phyloP scores from a whole-genome alignment of 1,139 yeast genomes.

The Hansenula lynferdii region DNA sequence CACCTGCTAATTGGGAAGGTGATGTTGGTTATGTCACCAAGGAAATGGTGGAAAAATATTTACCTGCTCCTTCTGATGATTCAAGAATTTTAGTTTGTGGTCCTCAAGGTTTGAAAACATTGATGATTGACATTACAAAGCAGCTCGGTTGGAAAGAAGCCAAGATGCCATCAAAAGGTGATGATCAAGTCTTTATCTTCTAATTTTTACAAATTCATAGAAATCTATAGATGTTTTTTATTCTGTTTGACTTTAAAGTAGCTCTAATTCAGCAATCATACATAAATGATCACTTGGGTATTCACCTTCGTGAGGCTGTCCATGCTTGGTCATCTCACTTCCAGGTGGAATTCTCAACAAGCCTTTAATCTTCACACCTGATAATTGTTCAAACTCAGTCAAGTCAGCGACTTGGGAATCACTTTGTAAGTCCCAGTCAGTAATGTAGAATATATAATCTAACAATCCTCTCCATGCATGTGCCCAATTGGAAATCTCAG shows the following conservation, averaged over 20 bases:
- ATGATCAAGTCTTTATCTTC: slow-evolving; percentile 70
- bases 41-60: slow-evolving; percentile 46
- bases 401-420: slow-evolving; percentile 10
- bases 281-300: slow-evolving; percentile 90
- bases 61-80: slow-evolving; percentile 45
- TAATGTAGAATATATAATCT: slow-evolving; percentile 71
- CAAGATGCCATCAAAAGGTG: slow-evolving; percentile 42
- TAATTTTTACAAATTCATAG: slow-evolving; percentile 26
- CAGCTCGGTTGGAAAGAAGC: slow-evolving; percentile 63
- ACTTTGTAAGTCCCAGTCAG: slow-evolving; percentile 37
- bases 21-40: slow-evolving; percentile 54
- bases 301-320: slow-evolving; percentile 79
- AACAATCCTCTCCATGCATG: slow-evolving; percentile 82
- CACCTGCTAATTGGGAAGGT: slow-evolving; percentile 47
- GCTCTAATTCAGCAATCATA: slow-evolving; percentile 48
- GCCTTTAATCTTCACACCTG: slow-evolving; percentile 42
- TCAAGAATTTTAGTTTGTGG: slow-evolving; percentile 67
- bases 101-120: slow-evolving; percentile 65
- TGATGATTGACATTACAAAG: slow-evolving; percentile 42
- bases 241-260: not conserved
- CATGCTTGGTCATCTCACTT: slow-evolving; percentile 67
- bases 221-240: no score
- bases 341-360: slow-evolving; percentile 66
- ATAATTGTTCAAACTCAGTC: slow-evolving; percentile 33
- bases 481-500: slow-evolving; percentile 90